These are phyloP conservation scores for Tricharina praecox DNA, from an alignment of 495 filamentous ascomycete species.

Conservation along the genomic window DNA sequence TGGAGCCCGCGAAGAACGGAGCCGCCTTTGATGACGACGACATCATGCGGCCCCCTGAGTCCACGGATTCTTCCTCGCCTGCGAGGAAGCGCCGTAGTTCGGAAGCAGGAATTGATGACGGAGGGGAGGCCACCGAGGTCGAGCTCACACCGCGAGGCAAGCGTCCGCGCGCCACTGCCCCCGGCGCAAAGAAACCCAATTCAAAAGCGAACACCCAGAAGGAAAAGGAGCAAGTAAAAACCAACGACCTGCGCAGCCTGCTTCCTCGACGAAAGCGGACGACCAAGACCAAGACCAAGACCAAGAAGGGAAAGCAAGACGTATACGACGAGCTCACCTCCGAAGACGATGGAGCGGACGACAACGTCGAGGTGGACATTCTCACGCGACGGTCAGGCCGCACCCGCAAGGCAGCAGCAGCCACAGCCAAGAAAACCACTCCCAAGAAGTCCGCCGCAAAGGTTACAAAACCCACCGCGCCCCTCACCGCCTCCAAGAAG, in stretches of 20 bases:
- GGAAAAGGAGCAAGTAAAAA: conserved; percentile 15
- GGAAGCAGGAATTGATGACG: conserved; percentile 14
- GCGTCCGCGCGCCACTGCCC: conserved; percentile 9
- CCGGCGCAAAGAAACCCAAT: conserved; percentile 2
- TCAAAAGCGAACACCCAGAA: neutral
- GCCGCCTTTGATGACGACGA: neutral
- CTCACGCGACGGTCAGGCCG: too few relatives aligned
- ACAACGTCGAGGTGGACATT: neutral
- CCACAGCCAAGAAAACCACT: neutral
- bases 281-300: conserved; percentile 6
- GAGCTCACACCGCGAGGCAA: conserved; percentile 23
- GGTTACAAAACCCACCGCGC: neutral
- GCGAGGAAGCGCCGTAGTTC: conserved; percentile 21
- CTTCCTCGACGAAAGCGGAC: conserved; percentile 16
- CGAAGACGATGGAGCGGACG: conserved; percentile 9
- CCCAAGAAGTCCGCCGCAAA: neutral
- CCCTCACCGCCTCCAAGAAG: neutral
- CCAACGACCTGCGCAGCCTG: conserved; percentile 10
- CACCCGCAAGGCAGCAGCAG: neutral
- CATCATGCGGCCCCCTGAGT: neutral
- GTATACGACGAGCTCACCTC: conserved; percentile 15
- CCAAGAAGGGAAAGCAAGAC: conserved; percentile 5
- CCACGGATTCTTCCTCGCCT: neutral
- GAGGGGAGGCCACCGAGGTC: conserved; percentile 25
- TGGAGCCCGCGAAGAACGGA: neutral